Evolutionary conservation across 108 stramenopile genomes (phyloP).

Genomic region (Nitzschia putrida): DNA sequence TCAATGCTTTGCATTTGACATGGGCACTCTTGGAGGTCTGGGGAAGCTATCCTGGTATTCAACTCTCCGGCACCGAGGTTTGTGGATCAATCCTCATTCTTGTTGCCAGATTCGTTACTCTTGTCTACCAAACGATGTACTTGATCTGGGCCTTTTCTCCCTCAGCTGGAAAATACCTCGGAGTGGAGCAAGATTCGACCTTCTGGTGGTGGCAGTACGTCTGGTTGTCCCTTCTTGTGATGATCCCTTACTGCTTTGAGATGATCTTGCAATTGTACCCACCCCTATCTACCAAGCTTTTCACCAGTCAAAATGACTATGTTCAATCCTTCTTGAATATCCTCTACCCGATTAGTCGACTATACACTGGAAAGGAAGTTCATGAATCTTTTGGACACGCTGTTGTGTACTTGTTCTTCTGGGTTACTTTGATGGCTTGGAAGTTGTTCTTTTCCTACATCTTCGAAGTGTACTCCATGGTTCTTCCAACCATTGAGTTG

Average conservation of each 20-base stretch:
- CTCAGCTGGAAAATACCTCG: constrained; percentile 65
- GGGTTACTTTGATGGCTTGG: constrained; percentile 87
- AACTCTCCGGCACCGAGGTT: constrained; percentile 87
- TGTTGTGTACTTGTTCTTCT: constrained; percentile 83
- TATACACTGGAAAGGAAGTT: constrained; percentile 92
- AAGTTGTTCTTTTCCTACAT: constrained; percentile 95
- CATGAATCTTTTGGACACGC: constrained; percentile 85
- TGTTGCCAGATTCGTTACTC: constrained; percentile 79
- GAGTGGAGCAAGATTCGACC: constrained; percentile 78
- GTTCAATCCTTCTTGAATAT: constrained; percentile 89
- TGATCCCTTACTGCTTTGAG: constrained; percentile 87
- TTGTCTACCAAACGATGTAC: constrained; percentile 93
- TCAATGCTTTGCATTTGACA: constrained; percentile 81
- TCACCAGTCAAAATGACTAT: constrained; percentile 85
- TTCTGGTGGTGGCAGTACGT: constrained; percentile 99
- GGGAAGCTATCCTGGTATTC: constrained; percentile 90
- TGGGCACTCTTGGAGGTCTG: constrained; percentile 94
- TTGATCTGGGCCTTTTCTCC: constrained; percentile 91
- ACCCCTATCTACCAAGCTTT: constrained; percentile 65
- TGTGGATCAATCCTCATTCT: constrained; percentile 89
- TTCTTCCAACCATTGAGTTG: constrained; percentile 88
- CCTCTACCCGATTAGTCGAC: constrained; percentile 83
- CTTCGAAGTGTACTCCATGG: constrained; percentile 93
- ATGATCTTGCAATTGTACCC: constrained; percentile 78
- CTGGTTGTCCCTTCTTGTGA: constrained; percentile 87